phyloP scores from a whole-genome alignment of 1,284 basidiomycete genomes.

The Rhodofomes roseus region DNA sequence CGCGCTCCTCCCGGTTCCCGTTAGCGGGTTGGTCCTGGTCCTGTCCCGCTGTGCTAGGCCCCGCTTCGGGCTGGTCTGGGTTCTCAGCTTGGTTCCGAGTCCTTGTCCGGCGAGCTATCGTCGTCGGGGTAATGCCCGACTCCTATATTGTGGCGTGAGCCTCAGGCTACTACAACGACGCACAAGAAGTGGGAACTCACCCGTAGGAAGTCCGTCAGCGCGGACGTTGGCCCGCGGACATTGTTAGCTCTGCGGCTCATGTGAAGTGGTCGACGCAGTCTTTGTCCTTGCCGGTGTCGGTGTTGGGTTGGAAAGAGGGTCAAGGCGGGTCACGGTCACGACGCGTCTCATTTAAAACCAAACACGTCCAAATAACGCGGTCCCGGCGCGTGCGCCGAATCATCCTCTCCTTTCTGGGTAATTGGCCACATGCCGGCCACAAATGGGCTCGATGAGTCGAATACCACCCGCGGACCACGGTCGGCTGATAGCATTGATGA shows the following conservation, averaged over 20 bases:
- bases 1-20: slow-evolving; percentile 32
- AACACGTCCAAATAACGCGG: slow-evolving; percentile 16
- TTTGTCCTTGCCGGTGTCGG: not conserved
- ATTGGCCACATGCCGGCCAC: not conserved
- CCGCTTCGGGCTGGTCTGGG: slow-evolving; percentile 40
- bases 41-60: slow-evolving; percentile 39
- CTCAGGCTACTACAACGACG: not conserved
- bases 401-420: not conserved
- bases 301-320: not conserved
- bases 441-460: not conserved
- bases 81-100: slow-evolving; percentile 30
- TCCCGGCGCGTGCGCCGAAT: not conserved
- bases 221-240: slow-evolving; percentile 87
- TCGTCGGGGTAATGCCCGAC: slow-evolving; percentile 72
- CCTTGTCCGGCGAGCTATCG: slow-evolving; percentile 56
- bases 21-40: slow-evolving; percentile 16
- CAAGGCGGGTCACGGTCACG: slow-evolving; percentile 10
- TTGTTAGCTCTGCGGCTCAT: slow-evolving; percentile 47
- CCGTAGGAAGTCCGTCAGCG: slow-evolving; percentile 87
- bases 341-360: slow-evolving; percentile 18
- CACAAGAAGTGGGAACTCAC: slow-evolving; percentile 39
- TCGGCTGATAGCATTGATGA: too few species aligned
- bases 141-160: slow-evolving; percentile 44
- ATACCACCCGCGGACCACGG: too few species aligned
- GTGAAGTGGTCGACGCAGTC: not conserved